Percentiles rank a stretch among this genome's conserved stretches.
Evolutionary conservation across 78 protist genomes (phyloP).

Genomic region (Monocercomonoides exilis): DNA sequence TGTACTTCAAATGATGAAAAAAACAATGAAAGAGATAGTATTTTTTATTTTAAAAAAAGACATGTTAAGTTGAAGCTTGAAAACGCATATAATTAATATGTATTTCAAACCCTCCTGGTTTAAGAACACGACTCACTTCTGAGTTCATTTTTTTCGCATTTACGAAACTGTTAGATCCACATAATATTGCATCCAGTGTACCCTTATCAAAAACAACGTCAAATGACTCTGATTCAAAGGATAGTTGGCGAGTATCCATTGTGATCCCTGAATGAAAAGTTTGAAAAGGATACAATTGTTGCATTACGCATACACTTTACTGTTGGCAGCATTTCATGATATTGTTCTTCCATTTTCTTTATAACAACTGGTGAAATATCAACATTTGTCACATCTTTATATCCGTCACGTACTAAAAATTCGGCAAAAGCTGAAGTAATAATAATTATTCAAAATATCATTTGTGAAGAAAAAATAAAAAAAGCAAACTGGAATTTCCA

Average conservation of each 20-base stretch:
- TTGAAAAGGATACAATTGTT: no score
- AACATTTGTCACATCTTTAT: conserved; percentile 3
- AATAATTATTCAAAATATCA: no score
- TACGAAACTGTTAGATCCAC: background rate
- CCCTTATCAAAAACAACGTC: conserved; percentile 9
- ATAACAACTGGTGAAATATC: conserved; percentile 9
- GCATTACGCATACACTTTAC: no score
- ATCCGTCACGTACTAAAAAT: no score
- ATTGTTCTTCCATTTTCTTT: background rate
- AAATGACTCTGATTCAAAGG: background rate
- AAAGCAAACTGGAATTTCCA: background rate
- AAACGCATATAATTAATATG: no score
- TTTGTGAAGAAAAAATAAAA: conserved; percentile 15
- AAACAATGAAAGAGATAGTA: no score
- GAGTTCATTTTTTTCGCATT: background rate
- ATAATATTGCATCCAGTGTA: background rate
- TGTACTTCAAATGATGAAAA: no score
- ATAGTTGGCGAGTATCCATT: conserved; percentile 5
- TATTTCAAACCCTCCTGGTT: background rate
- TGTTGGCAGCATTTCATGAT: no score
- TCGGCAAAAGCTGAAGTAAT: no score
- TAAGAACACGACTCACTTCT: background rate
- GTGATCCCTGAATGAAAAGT: no score
- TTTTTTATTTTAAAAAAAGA: no score
- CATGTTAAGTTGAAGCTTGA: no score